These are phyloP conservation scores for Rehmannia glutinosa DNA, from an alignment of 257 asterid species.

Conservation along the genomic window DNA sequence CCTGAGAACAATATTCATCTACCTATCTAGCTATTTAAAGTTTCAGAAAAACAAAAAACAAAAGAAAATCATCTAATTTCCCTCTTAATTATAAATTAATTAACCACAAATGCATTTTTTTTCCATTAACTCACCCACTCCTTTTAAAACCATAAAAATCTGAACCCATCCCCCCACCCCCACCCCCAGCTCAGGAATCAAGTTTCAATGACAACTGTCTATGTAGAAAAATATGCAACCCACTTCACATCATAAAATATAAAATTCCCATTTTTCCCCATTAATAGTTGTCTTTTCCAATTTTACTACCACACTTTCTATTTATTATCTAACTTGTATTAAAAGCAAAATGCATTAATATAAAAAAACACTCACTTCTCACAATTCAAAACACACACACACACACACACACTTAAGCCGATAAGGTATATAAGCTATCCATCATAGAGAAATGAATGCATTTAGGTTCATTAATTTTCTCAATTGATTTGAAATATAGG, in stretches of 20 bases:
- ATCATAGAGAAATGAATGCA: constrained; percentile 36
- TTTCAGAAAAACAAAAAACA: background rate
- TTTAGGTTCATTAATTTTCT: constrained; percentile 8
- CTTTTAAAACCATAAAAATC: constrained; percentile 30
- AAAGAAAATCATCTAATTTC: background rate
- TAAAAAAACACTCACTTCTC: constrained; percentile 36
- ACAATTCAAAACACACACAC: constrained; percentile 24
- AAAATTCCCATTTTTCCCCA: background rate
- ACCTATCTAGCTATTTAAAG: too few species aligned
- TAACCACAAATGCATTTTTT: background rate
- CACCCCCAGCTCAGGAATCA: constrained; percentile 40
- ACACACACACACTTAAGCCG: constrained; percentile 23
- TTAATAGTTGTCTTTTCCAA: too few species aligned
- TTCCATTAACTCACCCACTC: constrained; percentile 26
- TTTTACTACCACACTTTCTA: background rate
- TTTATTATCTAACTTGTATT: constrained; percentile 27
- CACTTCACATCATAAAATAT: too few species aligned
- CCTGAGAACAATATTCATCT: too few species aligned
- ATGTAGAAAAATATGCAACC: constrained; percentile 42
- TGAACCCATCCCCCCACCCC: background rate
- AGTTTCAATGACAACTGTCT: constrained; percentile 61
- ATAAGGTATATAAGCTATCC: constrained; percentile 56
- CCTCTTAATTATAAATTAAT: background rate
- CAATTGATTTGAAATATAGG: too few species aligned
- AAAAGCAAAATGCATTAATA: constrained; percentile 33